Base-by-base conservation (phyloP, 768 basidiomycete species). In the Pilatotrama ljubarskyi region DNA sequence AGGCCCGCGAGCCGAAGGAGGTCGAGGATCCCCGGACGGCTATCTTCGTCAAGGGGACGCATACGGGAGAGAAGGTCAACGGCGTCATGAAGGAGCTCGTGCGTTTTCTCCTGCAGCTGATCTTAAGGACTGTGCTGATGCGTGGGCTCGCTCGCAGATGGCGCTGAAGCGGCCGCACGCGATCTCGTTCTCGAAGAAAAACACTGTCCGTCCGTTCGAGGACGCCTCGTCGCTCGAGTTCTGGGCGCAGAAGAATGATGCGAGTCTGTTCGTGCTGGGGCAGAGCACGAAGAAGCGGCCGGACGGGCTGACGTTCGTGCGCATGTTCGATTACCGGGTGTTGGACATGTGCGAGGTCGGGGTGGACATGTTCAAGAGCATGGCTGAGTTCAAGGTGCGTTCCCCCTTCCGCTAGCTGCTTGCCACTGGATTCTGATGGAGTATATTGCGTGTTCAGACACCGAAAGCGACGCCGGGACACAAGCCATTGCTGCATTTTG, bases 301-400 rank as follows among this genome's bases (percentile, higher is more conserved):
- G 8, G 81, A 98, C 66, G 87, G 90, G 24, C 73, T 99, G 62
- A 85, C 89, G 0, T 84, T 98, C 68, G 90, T 87, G 6, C 78
- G 97, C 55, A 95, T 88, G 82, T 98, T 87, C 64, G 90, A 97
- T 64, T 82, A 85, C 41, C 79, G 84, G 69, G 84, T 98, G 36
- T 76, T 98, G 68, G 97, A 99, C 73, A 96, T 98, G 93, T 83
- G 93, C 58, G 97, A 98, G 76, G 76, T 97, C 9, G 95, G 96
- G 0, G 86, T 98, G 25, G 91, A 94, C 53, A 82, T 77, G 43
- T 94, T 87, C 69, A 80, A 84, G 51, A 80, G 84, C 63, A 95
- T 98, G 89, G 67, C 80, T 14, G 85, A 85, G 36, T 88, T 96
- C 78, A 92, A 93, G 80, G 97, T 91, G 72, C 56, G 84, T 75